Conservation (phyloP, 2,329 filamentous ascomycete species). For the Penicillium oxalicum region DNA sequence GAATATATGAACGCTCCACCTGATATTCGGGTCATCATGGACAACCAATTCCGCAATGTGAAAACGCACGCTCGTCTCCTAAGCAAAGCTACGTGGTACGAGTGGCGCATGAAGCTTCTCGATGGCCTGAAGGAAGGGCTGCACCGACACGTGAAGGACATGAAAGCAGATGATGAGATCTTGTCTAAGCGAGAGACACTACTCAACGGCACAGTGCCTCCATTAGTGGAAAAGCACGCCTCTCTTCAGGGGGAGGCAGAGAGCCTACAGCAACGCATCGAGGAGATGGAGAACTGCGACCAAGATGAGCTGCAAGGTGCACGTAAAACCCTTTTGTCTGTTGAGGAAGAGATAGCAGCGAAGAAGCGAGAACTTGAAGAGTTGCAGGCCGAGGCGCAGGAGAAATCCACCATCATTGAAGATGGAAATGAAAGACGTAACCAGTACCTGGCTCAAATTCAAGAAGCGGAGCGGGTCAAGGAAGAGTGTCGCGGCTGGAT, state of each 20-base stretch:
- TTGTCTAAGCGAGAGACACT: conserved; percentile 64
- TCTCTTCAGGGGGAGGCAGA: conserved; percentile 58
- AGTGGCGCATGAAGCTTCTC: conserved; percentile 87
- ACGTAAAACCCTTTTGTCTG: conserved; percentile 59
- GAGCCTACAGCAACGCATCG: conserved; percentile 65
- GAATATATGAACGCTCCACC: conserved; percentile 84
- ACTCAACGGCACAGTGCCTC: conserved; percentile 62
- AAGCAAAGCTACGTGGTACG: conserved; percentile 97
- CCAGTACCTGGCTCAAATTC: conserved; percentile 66
- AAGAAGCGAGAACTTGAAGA: conserved; percentile 64
- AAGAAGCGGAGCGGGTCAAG: conserved; percentile 72
- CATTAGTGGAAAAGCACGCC: conserved; percentile 55
- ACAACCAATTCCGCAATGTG: conserved; percentile 95
- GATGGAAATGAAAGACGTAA: conserved; percentile 61
- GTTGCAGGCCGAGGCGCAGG: conserved; percentile 60
- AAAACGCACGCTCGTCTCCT: conserved; percentile 85
- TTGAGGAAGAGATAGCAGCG: conserved; percentile 63
- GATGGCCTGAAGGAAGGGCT: conserved; percentile 77
- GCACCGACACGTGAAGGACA: conserved; percentile 65
- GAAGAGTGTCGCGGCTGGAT: conserved; percentile 91
- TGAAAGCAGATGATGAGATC: conserved; percentile 65
- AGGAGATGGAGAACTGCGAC: conserved; percentile 59
- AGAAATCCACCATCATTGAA: conserved; percentile 61
- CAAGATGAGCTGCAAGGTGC: conserved; percentile 68
- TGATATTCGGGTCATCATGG: conserved; percentile 79